Evolutionary conservation across 2,329 filamentous ascomycete genomes (phyloP).

Genomic region (Ascochyta koolunga): DNA sequence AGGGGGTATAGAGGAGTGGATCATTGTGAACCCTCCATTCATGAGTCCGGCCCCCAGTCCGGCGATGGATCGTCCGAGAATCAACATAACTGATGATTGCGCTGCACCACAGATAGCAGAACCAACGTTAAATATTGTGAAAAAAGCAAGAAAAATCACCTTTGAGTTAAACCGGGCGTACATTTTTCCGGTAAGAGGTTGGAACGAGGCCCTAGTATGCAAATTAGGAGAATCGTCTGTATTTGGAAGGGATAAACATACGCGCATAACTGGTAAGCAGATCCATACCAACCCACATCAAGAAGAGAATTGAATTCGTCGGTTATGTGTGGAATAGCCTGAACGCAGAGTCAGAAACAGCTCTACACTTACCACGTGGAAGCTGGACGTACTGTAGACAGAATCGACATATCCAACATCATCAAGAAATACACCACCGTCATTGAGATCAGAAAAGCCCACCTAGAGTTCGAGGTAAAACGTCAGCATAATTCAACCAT

Average conservation of each 20-base stretch:
- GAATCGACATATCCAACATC: conserved; percentile 24
- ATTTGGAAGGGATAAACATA: neutral
- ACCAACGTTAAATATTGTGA: conserved; percentile 21
- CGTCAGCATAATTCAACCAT: neutral
- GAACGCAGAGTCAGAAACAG: neutral
- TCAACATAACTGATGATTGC: conserved; percentile 16
- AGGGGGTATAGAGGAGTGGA: conserved; percentile 48
- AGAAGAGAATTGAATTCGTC: conserved; percentile 25
- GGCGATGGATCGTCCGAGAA: conserved; percentile 21
- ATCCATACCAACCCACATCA: conserved; percentile 30
- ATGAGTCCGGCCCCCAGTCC: conserved; percentile 40
- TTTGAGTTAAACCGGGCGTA: conserved; percentile 17
- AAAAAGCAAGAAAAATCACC: conserved; percentile 11
- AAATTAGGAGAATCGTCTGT: neutral
- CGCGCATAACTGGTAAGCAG: conserved; percentile 49
- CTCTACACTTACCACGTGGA: neutral
- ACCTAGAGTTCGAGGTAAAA: neutral
- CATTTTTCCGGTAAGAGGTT: conserved; percentile 27
- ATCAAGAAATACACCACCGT: conserved; percentile 19
- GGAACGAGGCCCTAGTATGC: conserved; percentile 8
- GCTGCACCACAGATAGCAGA: conserved; percentile 24
- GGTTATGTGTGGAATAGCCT: conserved; percentile 28
- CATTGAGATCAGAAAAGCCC: conserved; percentile 5
- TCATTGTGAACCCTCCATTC: conserved; percentile 48
- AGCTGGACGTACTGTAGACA: conserved; percentile 19